These are phyloP conservation scores for Novymonas esmeraldas DNA, from an alignment of 208 protist species.

Conservation along the genomic window DNA sequence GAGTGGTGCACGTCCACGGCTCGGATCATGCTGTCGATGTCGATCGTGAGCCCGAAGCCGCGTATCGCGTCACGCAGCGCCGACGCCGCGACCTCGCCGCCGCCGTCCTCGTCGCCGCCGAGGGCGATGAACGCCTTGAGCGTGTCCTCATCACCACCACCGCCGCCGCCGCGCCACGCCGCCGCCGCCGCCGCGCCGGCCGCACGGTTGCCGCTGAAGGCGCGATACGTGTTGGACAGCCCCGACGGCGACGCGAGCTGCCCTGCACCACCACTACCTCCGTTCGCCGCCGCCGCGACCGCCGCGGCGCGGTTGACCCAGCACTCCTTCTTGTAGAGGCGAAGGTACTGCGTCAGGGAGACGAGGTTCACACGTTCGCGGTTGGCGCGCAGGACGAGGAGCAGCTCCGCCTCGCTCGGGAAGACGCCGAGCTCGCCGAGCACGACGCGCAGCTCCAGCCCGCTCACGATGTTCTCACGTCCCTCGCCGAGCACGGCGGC, in stretches of 20 bases:
- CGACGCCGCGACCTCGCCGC: conserved; percentile 45
- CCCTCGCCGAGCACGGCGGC: conserved; percentile 44
- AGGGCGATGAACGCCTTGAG: conserved; percentile 80
- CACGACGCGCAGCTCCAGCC: conserved; percentile 73
- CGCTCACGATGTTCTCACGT: conserved; percentile 65
- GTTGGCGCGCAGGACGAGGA: conserved; percentile 54
- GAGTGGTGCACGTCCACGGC: conserved; percentile 56
- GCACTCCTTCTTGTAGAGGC: conserved; percentile 82
- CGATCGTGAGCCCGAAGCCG: conserved; percentile 79
- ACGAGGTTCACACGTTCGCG: conserved; percentile 68
- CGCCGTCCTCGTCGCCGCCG: conserved; percentile 77
- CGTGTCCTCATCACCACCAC: conserved; percentile 53
- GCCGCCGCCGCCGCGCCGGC: background rate
- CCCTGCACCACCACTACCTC: background rate
- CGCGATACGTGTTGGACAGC: conserved; percentile 2
- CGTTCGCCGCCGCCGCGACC: conserved; percentile 7
- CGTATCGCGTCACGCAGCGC: conserved; percentile 59
- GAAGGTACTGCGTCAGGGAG: conserved; percentile 69
- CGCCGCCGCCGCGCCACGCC: background rate
- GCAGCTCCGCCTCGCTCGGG: conserved; percentile 69
- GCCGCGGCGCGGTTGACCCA: conserved; percentile 22
- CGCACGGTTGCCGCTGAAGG: conserved; percentile 15
- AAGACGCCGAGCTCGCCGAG: conserved; percentile 77
- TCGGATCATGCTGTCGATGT: conserved; percentile 70
- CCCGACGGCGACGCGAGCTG: conserved; percentile 4